Conservation (phyloP, 2,329 filamentous ascomycete genomes). For the Claviceps sp. region DNA sequence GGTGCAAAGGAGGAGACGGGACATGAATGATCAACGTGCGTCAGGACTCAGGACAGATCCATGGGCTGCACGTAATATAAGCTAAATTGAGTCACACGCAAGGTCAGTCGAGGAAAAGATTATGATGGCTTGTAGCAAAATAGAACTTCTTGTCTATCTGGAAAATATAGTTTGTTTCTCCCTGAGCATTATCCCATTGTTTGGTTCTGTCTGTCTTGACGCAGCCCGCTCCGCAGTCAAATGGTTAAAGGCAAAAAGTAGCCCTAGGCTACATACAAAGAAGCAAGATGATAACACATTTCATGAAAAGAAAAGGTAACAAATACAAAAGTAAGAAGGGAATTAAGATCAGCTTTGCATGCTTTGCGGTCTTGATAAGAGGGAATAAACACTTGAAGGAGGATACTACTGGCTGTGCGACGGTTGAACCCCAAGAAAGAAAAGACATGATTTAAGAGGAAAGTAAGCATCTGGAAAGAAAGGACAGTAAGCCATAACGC, state of each 20-base stretch:
- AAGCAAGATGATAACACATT: background rate
- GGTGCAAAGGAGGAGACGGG: too few species aligned
- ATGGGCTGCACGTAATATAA: constrained; percentile 12
- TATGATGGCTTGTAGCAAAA: background rate
- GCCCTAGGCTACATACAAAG: background rate
- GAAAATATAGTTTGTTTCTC: too few species aligned
- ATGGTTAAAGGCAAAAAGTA: background rate
- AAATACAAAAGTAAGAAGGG: background rate
- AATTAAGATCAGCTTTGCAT: background rate
- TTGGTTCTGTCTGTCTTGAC: too few species aligned
- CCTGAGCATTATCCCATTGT: too few species aligned
- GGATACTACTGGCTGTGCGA: background rate
- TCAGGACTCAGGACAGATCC: background rate
- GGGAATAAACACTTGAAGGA: background rate
- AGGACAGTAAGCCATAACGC: background rate
- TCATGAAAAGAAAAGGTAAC: background rate
- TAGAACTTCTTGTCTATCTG: background rate
- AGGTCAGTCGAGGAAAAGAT: constrained; percentile 12
- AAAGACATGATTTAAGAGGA: too few species aligned
- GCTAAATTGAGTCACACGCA: constrained; percentile 15
- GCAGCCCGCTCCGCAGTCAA: too few species aligned
- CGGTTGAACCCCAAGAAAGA: background rate
- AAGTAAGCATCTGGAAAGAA: too few species aligned
- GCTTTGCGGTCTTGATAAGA: background rate
- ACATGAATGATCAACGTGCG: too few species aligned